Base-by-base conservation (phyloP, 2,329 filamentous ascomycete genomes). In the Xylaria polymorpha region DNA sequence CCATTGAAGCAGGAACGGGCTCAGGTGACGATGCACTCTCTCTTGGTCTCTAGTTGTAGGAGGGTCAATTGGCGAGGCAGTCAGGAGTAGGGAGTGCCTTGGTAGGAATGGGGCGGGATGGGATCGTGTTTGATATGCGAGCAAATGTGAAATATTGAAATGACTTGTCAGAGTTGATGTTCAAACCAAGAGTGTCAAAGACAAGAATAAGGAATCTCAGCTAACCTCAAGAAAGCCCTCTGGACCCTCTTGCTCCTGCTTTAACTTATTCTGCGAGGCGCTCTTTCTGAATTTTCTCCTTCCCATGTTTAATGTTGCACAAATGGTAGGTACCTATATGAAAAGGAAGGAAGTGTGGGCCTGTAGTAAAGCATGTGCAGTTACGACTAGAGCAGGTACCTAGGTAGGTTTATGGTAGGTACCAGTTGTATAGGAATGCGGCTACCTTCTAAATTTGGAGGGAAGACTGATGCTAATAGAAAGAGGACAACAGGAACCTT, bases 41-140 rank as follows among this genome's bases (percentile, higher is more conserved):
- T 55, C 44, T 53, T 37, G 8, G 14, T 65, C 7, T 58, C 57
- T 59, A 35, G 7, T 57, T 57, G 25, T 18, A 37, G 18, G 18
- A 53, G 18, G 12, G 8, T 68, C 12, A 53, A 32, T 25, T 44
- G 6, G 32, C 43, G 18, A 18, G 14, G 10, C 8, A 22, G 18
- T 18, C 18, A 6, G 29, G 9, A 53, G 25, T 10, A 32, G 22
- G 14, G 20, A 4, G 12, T 29, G 25, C 4, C 4, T 5, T n/a
- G 25, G 37, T 18, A 29, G 39, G 20, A 29, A n/a, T 32, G 15
- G n/a, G 22, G 6, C 2, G 10, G 22, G 15, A 48, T 53, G 35
- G 9, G 35, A 43, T 55, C 2, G 32, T 7, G n/a, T 14, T 32
- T n/a, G 5, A 15, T 18, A 37, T n/a, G n/a, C 51, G 32, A 20